Base-by-base conservation (phyloP, 2,329 filamentous ascomycete species). In the Alternaria hordeiaustralica region DNA sequence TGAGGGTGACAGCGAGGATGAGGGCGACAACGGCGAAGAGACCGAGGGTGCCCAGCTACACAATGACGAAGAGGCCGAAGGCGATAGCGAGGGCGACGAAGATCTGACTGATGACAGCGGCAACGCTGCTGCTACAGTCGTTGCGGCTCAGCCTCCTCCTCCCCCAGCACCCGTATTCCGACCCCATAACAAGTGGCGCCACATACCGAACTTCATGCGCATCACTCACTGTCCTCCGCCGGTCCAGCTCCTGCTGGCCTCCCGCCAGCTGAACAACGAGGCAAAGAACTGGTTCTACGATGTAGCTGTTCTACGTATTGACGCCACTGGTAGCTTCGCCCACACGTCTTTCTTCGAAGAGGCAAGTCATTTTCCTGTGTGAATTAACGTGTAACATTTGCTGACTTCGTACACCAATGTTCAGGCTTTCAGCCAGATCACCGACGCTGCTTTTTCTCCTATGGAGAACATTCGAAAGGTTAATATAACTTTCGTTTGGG, bases 231-330 rank as follows among this genome's bases (percentile, higher is more conserved):
- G 63, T 51, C 78, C 78, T 6, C 76, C 77, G 21, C 74, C 76
- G 2, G 33, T 69, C 28, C 68, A 74, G 50, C 71, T 80, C 5
- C 67, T 79, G 23, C 66, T 76, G 18, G 51, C 70, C n/a, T 77
- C 65, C 20, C 74, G 74, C 36, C 67, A 75, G 53, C 66, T 80
- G 49, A 74, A 68, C 55, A 53, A 33, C 4, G 73, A 79, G 63
- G 75, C 69, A 25, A 73, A 71, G 64, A 64, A 72, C 47, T 79
- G 75, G 75, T 79, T 73, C 63, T 79, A 79, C 65, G 65, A 78
- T n/a, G 68, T 71, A 13, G 68, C 74, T 1, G 57, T 71, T 11
- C 64, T 79, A 13, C 71, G 60, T 18, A 73, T 80, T 59, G 60
- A 76, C 13, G 75, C 70, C n/a, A 79, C 78, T 4, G 71, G 62